Conservation (phyloP, 352 stramenopile genomes). For the Peronospora farinosa region DNA sequence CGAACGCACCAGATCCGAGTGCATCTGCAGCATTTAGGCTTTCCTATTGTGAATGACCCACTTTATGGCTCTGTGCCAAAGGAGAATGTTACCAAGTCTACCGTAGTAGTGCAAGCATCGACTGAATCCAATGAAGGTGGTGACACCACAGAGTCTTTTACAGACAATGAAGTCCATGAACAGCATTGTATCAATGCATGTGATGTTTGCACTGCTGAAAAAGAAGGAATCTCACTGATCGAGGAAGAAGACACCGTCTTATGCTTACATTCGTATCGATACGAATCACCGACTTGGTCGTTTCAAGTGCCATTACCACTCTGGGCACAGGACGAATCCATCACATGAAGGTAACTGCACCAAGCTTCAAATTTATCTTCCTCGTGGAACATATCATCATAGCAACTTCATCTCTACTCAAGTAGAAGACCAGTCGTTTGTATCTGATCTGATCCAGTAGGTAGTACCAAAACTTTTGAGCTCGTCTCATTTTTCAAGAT, state of each 20-base stretch:
- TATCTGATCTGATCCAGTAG: no score
- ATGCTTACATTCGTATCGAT: slow-evolving; percentile 55
- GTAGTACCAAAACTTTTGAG: no score
- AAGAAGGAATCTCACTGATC: neutral
- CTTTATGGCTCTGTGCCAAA: slow-evolving; percentile 66
- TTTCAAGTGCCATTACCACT: slow-evolving; percentile 39
- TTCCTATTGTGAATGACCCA: slow-evolving; percentile 93
- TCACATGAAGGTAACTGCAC: no score
- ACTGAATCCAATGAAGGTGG: neutral
- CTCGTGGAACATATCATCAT: no score
- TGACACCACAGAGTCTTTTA: neutral
- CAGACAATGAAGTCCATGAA: slow-evolving; percentile 11
- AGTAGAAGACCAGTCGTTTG: no score
- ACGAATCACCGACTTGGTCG: slow-evolving; percentile 29
- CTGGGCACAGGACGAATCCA: no score
- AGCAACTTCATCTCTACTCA: no score
- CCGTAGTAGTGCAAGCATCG: neutral
- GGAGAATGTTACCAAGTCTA: neutral
- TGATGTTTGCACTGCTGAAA: slow-evolving; percentile 11
- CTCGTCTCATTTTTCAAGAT: no score
- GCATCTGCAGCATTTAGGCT: slow-evolving; percentile 84
- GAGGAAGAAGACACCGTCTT: slow-evolving; percentile 19
- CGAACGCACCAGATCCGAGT: slow-evolving; percentile 94
- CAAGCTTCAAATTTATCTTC: no score
- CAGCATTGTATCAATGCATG: slow-evolving; percentile 20